Evolutionary conservation across 1,284 basidiomycete species (phyloP), one percentile per base, ranked within the genome.

Genomic region (Cryptococcus sp.): DNA sequence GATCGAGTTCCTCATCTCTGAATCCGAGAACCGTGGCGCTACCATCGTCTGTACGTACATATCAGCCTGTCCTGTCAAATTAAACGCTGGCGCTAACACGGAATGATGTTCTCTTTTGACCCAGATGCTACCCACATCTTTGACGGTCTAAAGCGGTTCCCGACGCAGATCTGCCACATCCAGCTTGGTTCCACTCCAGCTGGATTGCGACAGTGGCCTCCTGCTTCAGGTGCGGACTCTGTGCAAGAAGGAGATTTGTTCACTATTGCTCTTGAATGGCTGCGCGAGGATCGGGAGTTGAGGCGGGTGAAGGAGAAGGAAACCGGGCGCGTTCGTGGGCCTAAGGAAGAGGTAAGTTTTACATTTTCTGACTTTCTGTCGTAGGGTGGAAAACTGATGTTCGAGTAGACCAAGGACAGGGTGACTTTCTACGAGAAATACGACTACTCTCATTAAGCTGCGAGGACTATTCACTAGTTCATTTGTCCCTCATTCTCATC

Each of bases 71-170:
- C n/a, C n/a, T n/a, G 29, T 29, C 26, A 10, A 10, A 13, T 5
- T 34, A 10, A 34, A 4, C 13, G 39, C n/a, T 49, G n/a, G 23
- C 15, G 34, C 26, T 37, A 40, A 43, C 16, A 48, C 25, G 26
- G 25, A 29, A 6, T 23, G 25, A 47, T 13, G 3, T 34, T 11
- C 17, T 37, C 20, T 40, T 34, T 41, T 22, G 39, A 23, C 38
- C 25, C 52, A 92, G 90, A 96, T 80, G 92, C 93, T 7, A 96
- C 93, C 0, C 93, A 97, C 77, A 96, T 97, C 69, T 95, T 93
- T 68, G 93, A 97, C 73, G 93, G 93, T 5, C 79, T 96, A 29
- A 84, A 85, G 68, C 76, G 82, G 26, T 95, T 95, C 80, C 93
- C 93, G 3, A 95, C 92, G 0, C 89, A 94, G 72, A 82, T 96